Conservation (phyloP, 2,329 filamentous ascomycete species). For the Polytolypa hystricis region DNA sequence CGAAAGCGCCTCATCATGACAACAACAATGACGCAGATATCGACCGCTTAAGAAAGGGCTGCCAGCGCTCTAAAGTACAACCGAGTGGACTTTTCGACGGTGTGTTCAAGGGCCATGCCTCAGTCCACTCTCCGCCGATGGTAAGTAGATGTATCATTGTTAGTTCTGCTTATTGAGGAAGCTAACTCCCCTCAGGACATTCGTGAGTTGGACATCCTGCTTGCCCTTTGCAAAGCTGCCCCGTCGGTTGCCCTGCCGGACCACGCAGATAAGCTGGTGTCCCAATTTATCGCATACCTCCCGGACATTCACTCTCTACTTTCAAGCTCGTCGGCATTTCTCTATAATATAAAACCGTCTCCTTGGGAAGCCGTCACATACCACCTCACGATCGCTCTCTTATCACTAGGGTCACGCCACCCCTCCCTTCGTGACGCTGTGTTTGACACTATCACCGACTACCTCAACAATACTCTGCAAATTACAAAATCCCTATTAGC, state of each 20-base stretch:
- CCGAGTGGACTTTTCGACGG: conserved; percentile 26
- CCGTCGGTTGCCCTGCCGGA: conserved; percentile 59
- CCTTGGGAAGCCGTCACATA: conserved; percentile 77
- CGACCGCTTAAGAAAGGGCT: conserved; percentile 24
- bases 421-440: conserved; percentile 55
- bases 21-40: conserved; percentile 23
- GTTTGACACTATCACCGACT: conserved; percentile 56
- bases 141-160: conserved; percentile 14
- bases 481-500: conserved; percentile 47
- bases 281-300: conserved; percentile 72
- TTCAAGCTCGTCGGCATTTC: conserved; percentile 69
- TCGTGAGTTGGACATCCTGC: conserved; percentile 80
- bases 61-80: conserved; percentile 15
- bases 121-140: conserved; percentile 30
- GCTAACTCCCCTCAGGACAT: conserved; percentile 48
- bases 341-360: conserved; percentile 72
- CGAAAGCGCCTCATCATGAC: conserved; percentile 21
- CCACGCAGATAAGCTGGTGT: conserved; percentile 66
- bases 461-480: conserved; percentile 58
- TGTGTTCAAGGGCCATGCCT: conserved; percentile 25
- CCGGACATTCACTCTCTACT: conserved; percentile 71
- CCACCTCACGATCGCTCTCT: conserved; percentile 65
- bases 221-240: conserved; percentile 85
- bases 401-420: conserved; percentile 69
- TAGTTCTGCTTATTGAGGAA: background rate